These are phyloP conservation scores for Fusarium sp. DNA, from an alignment of 2,329 filamentous ascomycete genomes.

Conservation along the genomic window DNA sequence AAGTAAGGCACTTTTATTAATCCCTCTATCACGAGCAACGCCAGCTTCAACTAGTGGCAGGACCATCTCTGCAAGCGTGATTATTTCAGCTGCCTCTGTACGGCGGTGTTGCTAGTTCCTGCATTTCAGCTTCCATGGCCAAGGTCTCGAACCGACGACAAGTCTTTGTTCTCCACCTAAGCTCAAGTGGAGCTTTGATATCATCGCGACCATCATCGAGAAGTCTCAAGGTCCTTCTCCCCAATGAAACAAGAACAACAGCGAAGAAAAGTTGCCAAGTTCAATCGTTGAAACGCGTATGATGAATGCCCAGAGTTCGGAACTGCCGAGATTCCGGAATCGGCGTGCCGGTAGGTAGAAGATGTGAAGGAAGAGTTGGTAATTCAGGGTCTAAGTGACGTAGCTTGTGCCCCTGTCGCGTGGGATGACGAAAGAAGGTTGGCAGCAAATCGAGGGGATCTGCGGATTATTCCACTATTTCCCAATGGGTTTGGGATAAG, in stretches of 20 bases:
- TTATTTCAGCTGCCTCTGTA: conserved; percentile 25
- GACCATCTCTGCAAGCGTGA: conserved; percentile 3
- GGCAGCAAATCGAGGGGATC: conserved; percentile 29
- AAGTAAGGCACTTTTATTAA: conserved; percentile 7
- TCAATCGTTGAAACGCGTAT: conserved; percentile 12
- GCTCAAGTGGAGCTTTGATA: conserved; percentile 7
- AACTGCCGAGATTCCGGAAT: conserved; percentile 11
- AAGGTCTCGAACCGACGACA: not conserved
- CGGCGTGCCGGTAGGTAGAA: not conserved
- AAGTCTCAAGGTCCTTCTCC: not conserved
- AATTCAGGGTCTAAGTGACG: conserved; percentile 43
- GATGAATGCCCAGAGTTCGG: conserved; percentile 14
- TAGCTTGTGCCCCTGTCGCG: conserved; percentile 31
- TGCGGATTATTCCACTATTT: conserved; percentile 29
- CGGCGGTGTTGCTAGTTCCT: conserved; percentile 29
- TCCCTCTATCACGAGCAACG: conserved; percentile 1
- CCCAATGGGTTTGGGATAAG: conserved; percentile 5
- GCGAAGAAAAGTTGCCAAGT: not conserved
- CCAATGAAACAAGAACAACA: not conserved
- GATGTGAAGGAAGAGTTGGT: conserved; percentile 2
- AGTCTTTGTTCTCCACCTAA: conserved; percentile 10
- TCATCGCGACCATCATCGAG: conserved; percentile 5
- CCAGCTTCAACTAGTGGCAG: not conserved
- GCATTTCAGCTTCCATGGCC: conserved; percentile 6
- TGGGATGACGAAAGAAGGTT: conserved; percentile 35